phyloP scores from a whole-genome alignment of 2,329 filamentous ascomycete genomes.

The Dactylellina leptospora region DNA sequence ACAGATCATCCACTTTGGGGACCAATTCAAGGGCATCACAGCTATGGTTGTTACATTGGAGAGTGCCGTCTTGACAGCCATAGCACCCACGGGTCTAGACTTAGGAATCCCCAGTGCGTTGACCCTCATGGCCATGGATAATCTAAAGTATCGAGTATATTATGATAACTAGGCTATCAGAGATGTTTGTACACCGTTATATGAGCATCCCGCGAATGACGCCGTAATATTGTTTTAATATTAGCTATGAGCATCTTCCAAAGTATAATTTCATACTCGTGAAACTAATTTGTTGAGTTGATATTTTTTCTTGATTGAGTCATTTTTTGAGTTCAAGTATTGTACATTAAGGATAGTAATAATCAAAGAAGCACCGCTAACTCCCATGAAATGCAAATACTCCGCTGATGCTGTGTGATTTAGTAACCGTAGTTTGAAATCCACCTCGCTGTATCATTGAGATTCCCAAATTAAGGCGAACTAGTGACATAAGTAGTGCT shows the following conservation, averaged over 20 bases:
- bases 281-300: too few species aligned
- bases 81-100: neutral
- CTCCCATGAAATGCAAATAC: too few species aligned
- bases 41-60: neutral
- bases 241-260: neutral
- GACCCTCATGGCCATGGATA: constrained; percentile 4
- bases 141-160: neutral
- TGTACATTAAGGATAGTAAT: too few species aligned
- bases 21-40: constrained; percentile 7
- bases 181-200: too few species aligned
- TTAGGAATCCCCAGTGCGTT: neutral
- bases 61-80: constrained; percentile 1
- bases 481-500: constrained; percentile 44
- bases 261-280: neutral
- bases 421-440: too few species aligned
- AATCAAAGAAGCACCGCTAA: too few species aligned
- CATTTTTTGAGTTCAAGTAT: too few species aligned
- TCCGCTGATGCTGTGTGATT: too few species aligned
- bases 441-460: too few species aligned
- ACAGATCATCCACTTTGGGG: neutral
- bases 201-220: too few species aligned
- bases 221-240: neutral
- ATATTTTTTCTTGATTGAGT: too few species aligned
- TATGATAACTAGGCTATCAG: too few species aligned
- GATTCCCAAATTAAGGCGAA: constrained; percentile 40